Conservation (phyloP, 768 basidiomycete genomes). For the Pulveroboletus ravenelii region DNA sequence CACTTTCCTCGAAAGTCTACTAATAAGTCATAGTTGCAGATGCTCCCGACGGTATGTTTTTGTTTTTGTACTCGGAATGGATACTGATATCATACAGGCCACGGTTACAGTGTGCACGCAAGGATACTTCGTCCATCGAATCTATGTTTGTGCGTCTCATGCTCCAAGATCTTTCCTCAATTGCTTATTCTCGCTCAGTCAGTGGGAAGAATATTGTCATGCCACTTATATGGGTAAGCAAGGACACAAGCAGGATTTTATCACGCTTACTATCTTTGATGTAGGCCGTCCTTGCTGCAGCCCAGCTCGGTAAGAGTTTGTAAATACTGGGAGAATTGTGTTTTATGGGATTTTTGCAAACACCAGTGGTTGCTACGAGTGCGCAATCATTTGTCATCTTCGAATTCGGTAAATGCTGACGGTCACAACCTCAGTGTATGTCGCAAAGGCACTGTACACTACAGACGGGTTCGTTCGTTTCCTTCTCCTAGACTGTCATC, state of each 20-base stretch:
- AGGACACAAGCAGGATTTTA: too few species aligned
- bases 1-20: neutral
- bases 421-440: neutral
- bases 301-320: constrained; percentile 3
- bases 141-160: constrained; percentile 9
- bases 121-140: constrained; percentile 11
- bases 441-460: neutral
- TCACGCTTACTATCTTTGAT: neutral
- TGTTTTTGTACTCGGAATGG: neutral
- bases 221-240: constrained; percentile 4
- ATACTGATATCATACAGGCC: constrained; percentile 1
- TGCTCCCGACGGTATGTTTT: neutral
- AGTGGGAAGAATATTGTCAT: neutral
- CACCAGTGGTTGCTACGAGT: constrained; percentile 3
- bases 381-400: neutral
- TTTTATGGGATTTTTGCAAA: neutral
- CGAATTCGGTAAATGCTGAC: neutral
- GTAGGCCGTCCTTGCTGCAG: neutral
- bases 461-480: too few species aligned
- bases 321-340: too few species aligned
- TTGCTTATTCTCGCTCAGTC: neutral
- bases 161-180: neutral
- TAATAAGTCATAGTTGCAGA: constrained; percentile 2
- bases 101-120: constrained; percentile 3
- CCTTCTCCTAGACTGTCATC: neutral